Evolutionary conservation across 345 rosid genomes (phyloP).

Genomic region (Gossypium thurberi): DNA sequence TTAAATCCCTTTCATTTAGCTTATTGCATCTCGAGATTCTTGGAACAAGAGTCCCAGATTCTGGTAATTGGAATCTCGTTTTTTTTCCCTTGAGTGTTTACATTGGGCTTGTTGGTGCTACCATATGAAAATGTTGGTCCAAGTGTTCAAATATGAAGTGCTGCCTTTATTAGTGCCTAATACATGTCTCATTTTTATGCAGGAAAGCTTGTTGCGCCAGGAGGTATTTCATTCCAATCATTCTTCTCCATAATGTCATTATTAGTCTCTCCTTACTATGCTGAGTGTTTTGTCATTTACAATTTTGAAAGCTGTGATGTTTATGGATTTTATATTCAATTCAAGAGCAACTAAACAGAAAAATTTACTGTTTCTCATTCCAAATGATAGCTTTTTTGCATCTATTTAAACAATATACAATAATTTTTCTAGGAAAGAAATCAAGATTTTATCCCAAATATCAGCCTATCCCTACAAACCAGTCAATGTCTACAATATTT

Average conservation of each 20-base stretch:
- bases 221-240: slow-evolving; percentile 46
- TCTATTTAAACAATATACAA: too few species aligned
- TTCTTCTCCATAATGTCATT: neutral
- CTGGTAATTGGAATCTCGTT: neutral
- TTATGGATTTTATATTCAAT: neutral
- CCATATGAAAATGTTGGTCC: neutral
- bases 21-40: neutral
- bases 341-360: neutral
- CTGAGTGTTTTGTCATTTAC: neutral
- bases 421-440: too few species aligned
- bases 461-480: too few species aligned
- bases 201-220: slow-evolving; percentile 82
- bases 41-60: neutral
- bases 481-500: too few species aligned
- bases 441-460: too few species aligned
- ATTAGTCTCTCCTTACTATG: slow-evolving; percentile 10
- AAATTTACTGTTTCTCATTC: neutral
- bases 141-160: neutral
- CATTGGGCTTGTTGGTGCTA: neutral
- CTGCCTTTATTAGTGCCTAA: slow-evolving; percentile 16
- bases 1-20: neutral
- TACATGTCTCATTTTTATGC: slow-evolving; percentile 33
- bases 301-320: neutral
- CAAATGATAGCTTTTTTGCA: too few species aligned
- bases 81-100: neutral